Conservation (phyloP, 2,329 filamentous ascomycete species). For the Colletotrichum liaoningense region DNA sequence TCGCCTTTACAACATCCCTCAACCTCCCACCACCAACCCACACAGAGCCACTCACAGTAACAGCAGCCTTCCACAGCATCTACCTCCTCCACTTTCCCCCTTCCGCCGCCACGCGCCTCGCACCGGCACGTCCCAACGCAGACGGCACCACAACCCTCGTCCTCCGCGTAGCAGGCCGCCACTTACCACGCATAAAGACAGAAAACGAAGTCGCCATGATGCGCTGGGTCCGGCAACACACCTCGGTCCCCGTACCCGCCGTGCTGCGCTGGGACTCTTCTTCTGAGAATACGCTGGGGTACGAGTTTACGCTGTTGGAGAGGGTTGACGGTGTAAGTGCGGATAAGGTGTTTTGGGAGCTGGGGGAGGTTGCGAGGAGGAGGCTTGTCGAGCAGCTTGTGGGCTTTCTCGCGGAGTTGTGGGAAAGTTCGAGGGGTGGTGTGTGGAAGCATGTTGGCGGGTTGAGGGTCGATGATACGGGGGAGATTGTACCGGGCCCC, state of each 20-base stretch:
- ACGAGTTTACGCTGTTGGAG: slow-evolving; percentile 54
- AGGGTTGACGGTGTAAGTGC: slow-evolving; percentile 37
- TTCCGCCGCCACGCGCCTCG: neutral
- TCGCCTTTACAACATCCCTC: slow-evolving; percentile 35
- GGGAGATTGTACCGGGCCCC: slow-evolving; percentile 38
- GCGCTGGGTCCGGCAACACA: slow-evolving; percentile 44
- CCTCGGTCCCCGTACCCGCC: slow-evolving; percentile 46
- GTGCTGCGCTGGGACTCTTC: slow-evolving; percentile 47
- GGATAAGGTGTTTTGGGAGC: slow-evolving; percentile 40
- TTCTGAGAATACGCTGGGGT: slow-evolving; percentile 48
- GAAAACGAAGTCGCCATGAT: slow-evolving; percentile 52
- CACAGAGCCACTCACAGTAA: slow-evolving; percentile 36
- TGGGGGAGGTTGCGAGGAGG: slow-evolving; percentile 46
- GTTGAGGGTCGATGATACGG: slow-evolving; percentile 35
- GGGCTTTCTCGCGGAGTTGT: slow-evolving; percentile 41
- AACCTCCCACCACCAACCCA: slow-evolving; percentile 31
- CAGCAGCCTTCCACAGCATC: slow-evolving; percentile 42
- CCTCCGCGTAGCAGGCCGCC: slow-evolving; percentile 49
- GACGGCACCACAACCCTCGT: slow-evolving; percentile 37
- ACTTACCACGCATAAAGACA: slow-evolving; percentile 49
- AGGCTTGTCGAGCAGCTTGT: slow-evolving; percentile 45
- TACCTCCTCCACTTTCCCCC: slow-evolving; percentile 39
- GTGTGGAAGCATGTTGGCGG: slow-evolving; percentile 26
- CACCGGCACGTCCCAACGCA: neutral
- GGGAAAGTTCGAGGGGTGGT: neutral